phyloP scores from a whole-genome alignment of 495 filamentous ascomycete genomes.

The Penicillium pulvis region DNA sequence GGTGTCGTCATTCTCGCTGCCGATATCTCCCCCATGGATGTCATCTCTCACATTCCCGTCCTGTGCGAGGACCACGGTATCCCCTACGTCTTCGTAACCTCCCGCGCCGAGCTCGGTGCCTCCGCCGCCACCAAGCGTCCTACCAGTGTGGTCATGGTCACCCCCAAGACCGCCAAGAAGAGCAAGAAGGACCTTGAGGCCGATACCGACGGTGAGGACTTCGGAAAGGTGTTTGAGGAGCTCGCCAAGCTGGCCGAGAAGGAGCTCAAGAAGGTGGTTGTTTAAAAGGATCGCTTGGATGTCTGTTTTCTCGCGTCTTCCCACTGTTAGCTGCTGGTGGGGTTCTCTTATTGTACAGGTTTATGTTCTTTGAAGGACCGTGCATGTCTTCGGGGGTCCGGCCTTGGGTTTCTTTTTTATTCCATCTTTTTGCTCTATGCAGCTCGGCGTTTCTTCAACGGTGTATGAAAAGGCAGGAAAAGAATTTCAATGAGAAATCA shows the following conservation, averaged over 20 bases:
- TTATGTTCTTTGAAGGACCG: constrained; percentile 44
- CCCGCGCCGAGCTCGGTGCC: constrained; percentile 85
- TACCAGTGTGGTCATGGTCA: constrained; percentile 90
- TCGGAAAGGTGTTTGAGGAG: constrained; percentile 71
- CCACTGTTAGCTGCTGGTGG: constrained; percentile 32
- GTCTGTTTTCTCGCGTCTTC: constrained; percentile 31
- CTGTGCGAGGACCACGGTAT: constrained; percentile 97
- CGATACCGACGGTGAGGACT: constrained; percentile 62
- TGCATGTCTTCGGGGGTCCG: constrained; percentile 50
- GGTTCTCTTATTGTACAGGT: constrained; percentile 48
- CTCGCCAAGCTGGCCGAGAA: constrained; percentile 73
- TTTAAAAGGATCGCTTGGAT: constrained; percentile 38
- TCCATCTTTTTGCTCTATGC: constrained; percentile 44
- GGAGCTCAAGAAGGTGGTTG: constrained; percentile 54
- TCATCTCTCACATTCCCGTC: constrained; percentile 95
- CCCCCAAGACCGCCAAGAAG: constrained; percentile 56
- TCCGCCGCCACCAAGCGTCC: constrained; percentile 92
- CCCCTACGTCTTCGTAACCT: constrained; percentile 88
- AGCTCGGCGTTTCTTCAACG: constrained; percentile 48
- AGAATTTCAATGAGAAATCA: constrained; percentile 39
- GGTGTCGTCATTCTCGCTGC: constrained; percentile 90
- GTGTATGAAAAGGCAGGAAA: constrained; percentile 49
- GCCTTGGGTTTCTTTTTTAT: constrained; percentile 45
- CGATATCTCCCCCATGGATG: constrained; percentile 96
- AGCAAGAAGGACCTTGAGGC: constrained; percentile 58